A percentile compares a stretch with the other conserved stretches of the same genome.
These are phyloP conservation scores for Fusarium sterilihyphosum DNA, from an alignment of 2,329 filamentous ascomycete species.

Conservation along the genomic window DNA sequence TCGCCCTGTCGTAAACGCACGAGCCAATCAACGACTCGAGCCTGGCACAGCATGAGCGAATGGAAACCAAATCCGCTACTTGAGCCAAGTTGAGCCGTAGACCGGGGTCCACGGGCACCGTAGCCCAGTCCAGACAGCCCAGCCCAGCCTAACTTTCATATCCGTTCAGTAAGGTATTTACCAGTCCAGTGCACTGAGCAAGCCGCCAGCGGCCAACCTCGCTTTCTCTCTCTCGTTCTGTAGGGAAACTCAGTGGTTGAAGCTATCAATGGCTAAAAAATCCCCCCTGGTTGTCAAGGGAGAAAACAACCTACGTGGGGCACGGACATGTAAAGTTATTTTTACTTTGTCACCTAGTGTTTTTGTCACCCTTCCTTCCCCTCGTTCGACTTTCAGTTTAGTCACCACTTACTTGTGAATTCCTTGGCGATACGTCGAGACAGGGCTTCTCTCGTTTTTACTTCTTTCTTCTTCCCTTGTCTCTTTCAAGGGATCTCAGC, in stretches of 20 bases:
- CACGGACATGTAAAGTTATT: slow-evolving; percentile 46
- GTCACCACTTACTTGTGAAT: slow-evolving; percentile 8
- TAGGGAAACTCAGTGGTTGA: not conserved
- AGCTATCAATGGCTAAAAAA: slow-evolving; percentile 9
- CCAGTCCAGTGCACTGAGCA: not conserved
- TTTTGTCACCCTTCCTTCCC: slow-evolving; percentile 37
- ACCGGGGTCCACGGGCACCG: slow-evolving; percentile 11
- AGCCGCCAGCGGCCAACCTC: not conserved
- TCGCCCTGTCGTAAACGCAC: slow-evolving; percentile 18
- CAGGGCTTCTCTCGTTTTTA: not conserved
- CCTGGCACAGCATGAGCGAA: slow-evolving; percentile 4
- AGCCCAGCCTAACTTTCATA: not conserved
- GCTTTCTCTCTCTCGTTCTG: not conserved
- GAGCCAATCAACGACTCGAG: slow-evolving; percentile 7
- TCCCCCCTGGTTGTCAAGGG: not conserved
- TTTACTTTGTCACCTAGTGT: slow-evolving; percentile 43
- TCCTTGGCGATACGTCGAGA: slow-evolving; percentile 14
- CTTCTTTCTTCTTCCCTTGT: slow-evolving; percentile 5
- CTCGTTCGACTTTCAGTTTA: not conserved
- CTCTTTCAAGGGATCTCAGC: slow-evolving; percentile 8
- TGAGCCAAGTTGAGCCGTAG: slow-evolving; percentile 20
- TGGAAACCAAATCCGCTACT: slow-evolving; percentile 14
- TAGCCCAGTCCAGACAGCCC: slow-evolving; percentile 8
- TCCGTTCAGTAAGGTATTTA: not conserved
- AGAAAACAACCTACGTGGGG: slow-evolving; percentile 6